Evolutionary conservation across 2,329 filamentous ascomycete genomes (phyloP), one percentile per base, ranked within the genome.

Genomic region (Neoascochyta sp.): DNA sequence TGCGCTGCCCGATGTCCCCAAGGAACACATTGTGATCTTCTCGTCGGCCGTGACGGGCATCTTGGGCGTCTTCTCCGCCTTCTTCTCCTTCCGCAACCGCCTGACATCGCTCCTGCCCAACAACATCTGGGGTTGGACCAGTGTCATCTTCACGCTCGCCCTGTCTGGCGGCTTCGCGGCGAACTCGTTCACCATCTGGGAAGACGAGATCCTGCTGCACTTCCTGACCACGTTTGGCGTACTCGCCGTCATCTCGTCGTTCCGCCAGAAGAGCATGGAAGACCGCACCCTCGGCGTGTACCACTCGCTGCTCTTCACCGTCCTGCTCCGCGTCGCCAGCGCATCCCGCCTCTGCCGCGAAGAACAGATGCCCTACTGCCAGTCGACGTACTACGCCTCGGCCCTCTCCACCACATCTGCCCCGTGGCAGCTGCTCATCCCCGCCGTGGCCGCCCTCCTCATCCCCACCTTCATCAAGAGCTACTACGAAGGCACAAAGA

Each of bases 181-280:
- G 3, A 98, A 98, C 65, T 98, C 92, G 0, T 98, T 89, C 65
- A 96, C 90, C 0, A 95, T 98, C 45, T 98, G 92, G 89, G 92
- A 98, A 66, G 92, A 98, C 54, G 85, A 87, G 9, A 95, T 95
- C 33, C 74, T 95, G 4, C 72, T 95, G 3, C 95, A 94, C 67
- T 90, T 96, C 66, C 76, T 95, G 36, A 79, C 80, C 2, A 92
- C 89, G 0, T 95, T 96, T 57, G 89, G 88, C 16, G 63, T 88
- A 5, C 72, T 82, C n/a, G 78, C 83, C 19, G 75, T 83, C 9
- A 64, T 86, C 9, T 80, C 83, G 2, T 89, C 89, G 1, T 74
- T 94, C 51, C 78, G 86, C 10, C 80, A 88, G 43, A 74, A 79
- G 29, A 71, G 75, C 19, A 66, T 74, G 14, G 67, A 74, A 3